Conservation (phyloP, 2,329 filamentous ascomycete species). For the Elsinoe ampelina region DNA sequence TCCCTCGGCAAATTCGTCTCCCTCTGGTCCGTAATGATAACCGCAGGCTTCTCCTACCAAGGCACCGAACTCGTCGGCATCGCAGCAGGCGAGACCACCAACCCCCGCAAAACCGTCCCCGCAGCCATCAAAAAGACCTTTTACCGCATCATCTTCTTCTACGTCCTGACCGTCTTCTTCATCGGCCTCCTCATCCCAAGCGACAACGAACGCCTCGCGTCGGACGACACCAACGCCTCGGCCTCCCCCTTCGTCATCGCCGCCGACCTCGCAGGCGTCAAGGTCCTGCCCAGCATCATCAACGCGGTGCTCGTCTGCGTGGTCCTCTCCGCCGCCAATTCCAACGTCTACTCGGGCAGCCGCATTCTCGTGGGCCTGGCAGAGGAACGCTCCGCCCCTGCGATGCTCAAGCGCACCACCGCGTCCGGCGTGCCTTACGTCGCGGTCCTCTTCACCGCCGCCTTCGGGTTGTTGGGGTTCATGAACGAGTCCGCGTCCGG, state of each 20-base stretch:
- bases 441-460: conserved; percentile 35
- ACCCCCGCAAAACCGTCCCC: conserved; percentile 40
- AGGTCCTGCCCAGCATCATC: conserved; percentile 53
- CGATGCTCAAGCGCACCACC: conserved; percentile 33
- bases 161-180: conserved; percentile 29
- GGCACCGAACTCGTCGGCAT: conserved; percentile 47
- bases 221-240: conserved; percentile 33
- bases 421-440: conserved; percentile 37
- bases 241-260: conserved; percentile 60
- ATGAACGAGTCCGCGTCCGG: conserved; percentile 59
- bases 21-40: conserved; percentile 49
- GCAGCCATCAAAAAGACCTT: conserved; percentile 30
- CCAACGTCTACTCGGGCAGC: conserved; percentile 49
- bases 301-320: conserved; percentile 51
- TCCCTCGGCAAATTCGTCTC: conserved; percentile 32
- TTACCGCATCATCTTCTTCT: conserved; percentile 30
- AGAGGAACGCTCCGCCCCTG: conserved; percentile 36
- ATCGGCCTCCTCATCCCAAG: conserved; percentile 29
- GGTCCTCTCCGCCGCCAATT: conserved; percentile 53
- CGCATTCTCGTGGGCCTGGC: conserved; percentile 61
- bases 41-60: conserved; percentile 48
- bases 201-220: conserved; percentile 30
- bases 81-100: conserved; percentile 43
- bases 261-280: conserved; percentile 51
- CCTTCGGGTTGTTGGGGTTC: conserved; percentile 61